These are phyloP conservation scores for Tilletia caries DNA, from an alignment of 1,284 basidiomycete species.

Conservation along the genomic window DNA sequence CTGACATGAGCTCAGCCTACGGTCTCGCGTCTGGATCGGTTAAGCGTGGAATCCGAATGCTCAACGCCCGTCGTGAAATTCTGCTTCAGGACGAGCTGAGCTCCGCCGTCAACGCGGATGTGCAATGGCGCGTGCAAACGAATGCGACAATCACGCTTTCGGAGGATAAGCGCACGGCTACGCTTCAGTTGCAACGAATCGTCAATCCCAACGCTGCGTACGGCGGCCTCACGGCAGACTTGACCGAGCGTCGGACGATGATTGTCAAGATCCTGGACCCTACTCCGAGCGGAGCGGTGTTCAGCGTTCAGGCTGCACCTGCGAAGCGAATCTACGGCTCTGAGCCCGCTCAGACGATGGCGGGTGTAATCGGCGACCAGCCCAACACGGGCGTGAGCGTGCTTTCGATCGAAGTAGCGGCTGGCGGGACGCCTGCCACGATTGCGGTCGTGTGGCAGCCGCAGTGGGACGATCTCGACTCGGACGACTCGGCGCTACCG, in stretches of 20 bases:
- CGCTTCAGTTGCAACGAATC: conserved; percentile 63
- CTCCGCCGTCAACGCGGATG: conserved; percentile 28
- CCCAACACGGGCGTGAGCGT: conserved; percentile 75
- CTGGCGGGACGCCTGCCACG: conserved; percentile 60
- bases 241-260: conserved; percentile 53
- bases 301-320: conserved; percentile 50
- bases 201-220: conserved; percentile 62
- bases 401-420: conserved; percentile 66
- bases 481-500: conserved; percentile 39
- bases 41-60: conserved; percentile 77
- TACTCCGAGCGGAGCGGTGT: conserved; percentile 6
- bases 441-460: conserved; percentile 54
- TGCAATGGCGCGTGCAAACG: conserved; percentile 94
- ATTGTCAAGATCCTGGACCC: conserved; percentile 60
- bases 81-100: conserved; percentile 60
- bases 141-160: conserved; percentile 64
- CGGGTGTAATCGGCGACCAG: conserved; percentile 63
- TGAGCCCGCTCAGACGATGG: conserved; percentile 64
- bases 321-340: conserved; percentile 64
- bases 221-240: conserved; percentile 29
- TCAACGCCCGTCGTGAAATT: conserved; percentile 86
- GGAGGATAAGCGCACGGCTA: conserved; percentile 60
- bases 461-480: conserved; percentile 36
- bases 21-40: conserved; percentile 63
- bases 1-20: conserved; percentile 78